Conservation (phyloP, 352 stramenopile species). For the Sclerospora graminicola region DNA sequence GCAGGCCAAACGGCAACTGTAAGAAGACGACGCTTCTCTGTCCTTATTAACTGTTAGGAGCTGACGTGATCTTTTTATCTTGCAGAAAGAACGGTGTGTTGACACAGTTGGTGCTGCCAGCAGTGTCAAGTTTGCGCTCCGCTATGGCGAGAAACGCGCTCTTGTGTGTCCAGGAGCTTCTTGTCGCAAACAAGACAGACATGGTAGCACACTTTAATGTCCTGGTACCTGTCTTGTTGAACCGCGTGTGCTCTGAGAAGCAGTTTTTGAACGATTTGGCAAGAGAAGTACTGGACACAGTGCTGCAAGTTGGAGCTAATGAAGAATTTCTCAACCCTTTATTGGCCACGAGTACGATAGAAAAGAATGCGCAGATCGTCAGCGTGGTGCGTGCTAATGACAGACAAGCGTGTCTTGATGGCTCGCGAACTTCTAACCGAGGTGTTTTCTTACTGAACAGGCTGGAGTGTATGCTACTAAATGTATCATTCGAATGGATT, state of each 20-base stretch:
- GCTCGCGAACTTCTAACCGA: background rate
- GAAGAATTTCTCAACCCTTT: slow-evolving; percentile 26
- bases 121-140: slow-evolving; percentile 46
- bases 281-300: slow-evolving; percentile 34
- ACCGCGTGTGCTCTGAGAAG: slow-evolving; percentile 52
- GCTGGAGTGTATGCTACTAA: slow-evolving; percentile 41
- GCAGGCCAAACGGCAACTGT: slow-evolving; percentile 23
- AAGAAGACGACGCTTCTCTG: slow-evolving; percentile 1
- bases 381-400: slow-evolving; percentile 24
- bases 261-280: slow-evolving; percentile 65
- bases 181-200: slow-evolving; percentile 21
- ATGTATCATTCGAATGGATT: slow-evolving; percentile 40
- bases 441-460: slow-evolving; percentile 2
- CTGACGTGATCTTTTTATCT: slow-evolving; percentile 2
- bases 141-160: slow-evolving; percentile 56
- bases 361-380: slow-evolving; percentile 43
- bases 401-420: background rate
- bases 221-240: slow-evolving; percentile 42
- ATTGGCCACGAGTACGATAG: slow-evolving; percentile 17
- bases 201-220: slow-evolving; percentile 25
- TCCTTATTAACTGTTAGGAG: background rate
- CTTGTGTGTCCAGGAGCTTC: slow-evolving; percentile 52
- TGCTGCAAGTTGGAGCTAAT: slow-evolving; percentile 14
- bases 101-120: slow-evolving; percentile 37
- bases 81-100: slow-evolving; percentile 17